A percentile compares a stretch with the other conserved stretches of the same genome.
Evolutionary conservation across 306 rosid genomes (phyloP).

Genomic region (Vachellia collinsii): DNA sequence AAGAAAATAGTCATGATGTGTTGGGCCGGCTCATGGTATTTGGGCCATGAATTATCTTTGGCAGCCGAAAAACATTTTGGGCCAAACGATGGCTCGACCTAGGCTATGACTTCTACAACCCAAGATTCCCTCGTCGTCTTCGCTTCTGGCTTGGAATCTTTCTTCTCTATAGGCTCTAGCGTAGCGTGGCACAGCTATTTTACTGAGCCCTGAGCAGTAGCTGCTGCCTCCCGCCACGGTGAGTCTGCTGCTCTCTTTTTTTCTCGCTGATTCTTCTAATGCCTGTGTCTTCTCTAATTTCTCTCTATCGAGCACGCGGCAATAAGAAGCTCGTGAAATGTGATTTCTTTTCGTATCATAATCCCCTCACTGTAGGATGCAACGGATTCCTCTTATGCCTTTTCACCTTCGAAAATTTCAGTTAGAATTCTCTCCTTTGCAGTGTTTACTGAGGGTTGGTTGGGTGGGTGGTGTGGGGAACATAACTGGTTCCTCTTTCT

Average conservation of each 20-base stretch:
- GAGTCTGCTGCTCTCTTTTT: conserved; percentile 17
- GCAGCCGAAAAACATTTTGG: background rate
- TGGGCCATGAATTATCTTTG: conserved; percentile 8
- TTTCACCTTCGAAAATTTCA: background rate
- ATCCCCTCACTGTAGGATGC: background rate
- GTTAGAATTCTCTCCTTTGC: background rate
- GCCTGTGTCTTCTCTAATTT: conserved; percentile 9
- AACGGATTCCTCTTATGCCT: background rate
- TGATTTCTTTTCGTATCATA: background rate
- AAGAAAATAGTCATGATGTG: background rate
- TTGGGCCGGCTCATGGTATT: background rate
- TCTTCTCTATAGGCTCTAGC: background rate
- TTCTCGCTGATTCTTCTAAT: background rate
- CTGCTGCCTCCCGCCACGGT: conserved; percentile 32
- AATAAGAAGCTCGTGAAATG: background rate
- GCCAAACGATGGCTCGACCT: background rate
- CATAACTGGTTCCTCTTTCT: background rate
- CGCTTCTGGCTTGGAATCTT: background rate
- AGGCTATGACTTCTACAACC: conserved; percentile 3
- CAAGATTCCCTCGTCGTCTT: background rate
- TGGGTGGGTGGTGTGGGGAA: background rate
- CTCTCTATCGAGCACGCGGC: background rate
- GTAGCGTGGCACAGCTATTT: background rate
- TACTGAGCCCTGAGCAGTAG: background rate
- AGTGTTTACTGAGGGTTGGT: background rate